Evolutionary conservation across 2,329 filamentous ascomycete genomes (phyloP), one percentile per base, ranked within the genome.

Genomic region (Ceratocystiopsis brevicomis): DNA sequence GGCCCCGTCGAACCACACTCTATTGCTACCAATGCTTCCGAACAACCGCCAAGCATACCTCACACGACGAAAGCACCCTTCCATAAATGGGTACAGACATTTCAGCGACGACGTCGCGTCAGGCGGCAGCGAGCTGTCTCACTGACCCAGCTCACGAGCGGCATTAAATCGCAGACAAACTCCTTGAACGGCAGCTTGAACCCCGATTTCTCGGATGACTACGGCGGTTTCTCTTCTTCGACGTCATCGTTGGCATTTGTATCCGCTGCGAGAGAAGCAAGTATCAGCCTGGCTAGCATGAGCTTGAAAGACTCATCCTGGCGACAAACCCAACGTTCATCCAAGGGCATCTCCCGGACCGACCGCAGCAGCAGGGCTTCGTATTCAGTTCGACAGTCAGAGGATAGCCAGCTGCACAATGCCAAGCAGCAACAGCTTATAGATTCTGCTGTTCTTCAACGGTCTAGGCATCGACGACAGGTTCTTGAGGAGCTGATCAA

Each of bases 401-500:
- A 83, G 50, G 71, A 76, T 44, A 76, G 81, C 48, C 63, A 59
- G 18, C 77, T 74, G 3, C 62, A 69, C 8, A 81, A 83, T 42
- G 66, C 64, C 38, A 54, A 57, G 16, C 51, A 57, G n/a, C 50
- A 56, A 6, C 53, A 59, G 11, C 49, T 77, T 12, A 15, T 15
- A 34, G 85, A 94, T 50, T 71, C 78, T 45, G 76, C 69, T 30
- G 77, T 81, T n/a, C 71, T 72, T 37, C 71, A 77, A 50, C 74
- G 87, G 43, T 74, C 84, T 2, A 60, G 81, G 17, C 81, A 86
- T 53, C 74, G 90, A 47, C 75, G 84, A 14, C 76, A 78, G 48
- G 76, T 93, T 36, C 61, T 96, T 34, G 82, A 90, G 55, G 90
- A 96, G 60, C 65, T 96, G 41, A 75, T 95, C 47, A 71, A 64